Conservation (phyloP, 2,329 filamentous ascomycete species). For the Dactylella cylindrospora region DNA sequence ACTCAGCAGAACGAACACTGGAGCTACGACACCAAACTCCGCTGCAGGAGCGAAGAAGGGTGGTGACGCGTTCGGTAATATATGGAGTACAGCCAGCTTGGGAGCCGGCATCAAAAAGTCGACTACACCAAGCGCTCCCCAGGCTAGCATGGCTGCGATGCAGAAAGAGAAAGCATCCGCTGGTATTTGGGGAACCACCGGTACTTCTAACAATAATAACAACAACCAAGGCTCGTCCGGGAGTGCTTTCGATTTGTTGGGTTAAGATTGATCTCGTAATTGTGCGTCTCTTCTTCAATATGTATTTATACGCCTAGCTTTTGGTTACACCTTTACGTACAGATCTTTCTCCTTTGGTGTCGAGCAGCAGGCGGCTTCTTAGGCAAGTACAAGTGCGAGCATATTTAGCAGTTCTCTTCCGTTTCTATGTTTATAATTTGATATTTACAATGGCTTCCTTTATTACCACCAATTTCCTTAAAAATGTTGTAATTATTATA, state of each 20-base stretch:
- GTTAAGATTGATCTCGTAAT: neutral
- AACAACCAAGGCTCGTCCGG: constrained; percentile 23
- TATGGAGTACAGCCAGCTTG: constrained; percentile 70
- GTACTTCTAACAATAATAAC: constrained; percentile 51
- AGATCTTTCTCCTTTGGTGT: neutral
- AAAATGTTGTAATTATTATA: neutral
- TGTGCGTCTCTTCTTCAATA: constrained; percentile 11
- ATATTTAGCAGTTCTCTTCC: constrained; percentile 21
- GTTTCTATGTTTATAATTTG: constrained; percentile 38
- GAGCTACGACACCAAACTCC: constrained; percentile 51
- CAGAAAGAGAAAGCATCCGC: constrained; percentile 97
- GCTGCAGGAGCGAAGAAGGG: constrained; percentile 58
- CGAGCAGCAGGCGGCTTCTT: too few relatives aligned
- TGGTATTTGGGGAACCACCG: constrained; percentile 83
- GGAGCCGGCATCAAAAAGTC: constrained; percentile 73
- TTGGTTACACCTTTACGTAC: neutral
- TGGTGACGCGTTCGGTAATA: constrained; percentile 83
- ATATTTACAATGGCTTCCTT: constrained; percentile 21
- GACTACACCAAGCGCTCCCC: constrained; percentile 62
- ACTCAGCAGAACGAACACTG: constrained; percentile 52
- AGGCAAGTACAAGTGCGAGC: too few relatives aligned
- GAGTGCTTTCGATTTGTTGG: constrained; percentile 32
- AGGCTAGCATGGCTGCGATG: constrained; percentile 84
- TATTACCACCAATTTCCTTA: neutral
- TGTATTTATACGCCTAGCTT: constrained; percentile 31